A percentile compares a stretch with the other conserved stretches of the same genome.
Evolutionary conservation across 257 asterid species (phyloP).

Genomic region (Mentha longifolia): DNA sequence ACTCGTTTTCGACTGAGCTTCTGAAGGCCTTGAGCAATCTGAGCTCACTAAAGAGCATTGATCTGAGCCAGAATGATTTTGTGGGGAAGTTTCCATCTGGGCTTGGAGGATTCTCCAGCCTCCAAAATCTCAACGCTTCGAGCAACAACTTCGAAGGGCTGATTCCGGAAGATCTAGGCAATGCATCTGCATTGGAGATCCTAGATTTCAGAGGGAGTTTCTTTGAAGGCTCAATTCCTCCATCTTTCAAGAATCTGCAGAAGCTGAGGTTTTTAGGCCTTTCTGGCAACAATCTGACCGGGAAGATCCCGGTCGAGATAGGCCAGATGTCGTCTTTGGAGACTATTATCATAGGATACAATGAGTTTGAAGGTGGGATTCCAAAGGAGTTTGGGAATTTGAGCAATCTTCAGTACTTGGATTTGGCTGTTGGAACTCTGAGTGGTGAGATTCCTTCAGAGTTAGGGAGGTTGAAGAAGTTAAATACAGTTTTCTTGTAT

Average conservation of each 20-base stretch:
- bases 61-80: constrained; percentile 70
- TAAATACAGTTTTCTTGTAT: constrained; percentile 60
- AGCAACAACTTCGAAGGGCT: constrained; percentile 75
- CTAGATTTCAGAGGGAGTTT: constrained; percentile 74
- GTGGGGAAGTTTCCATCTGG: constrained; percentile 63
- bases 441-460: constrained; percentile 64
- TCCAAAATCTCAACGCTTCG: constrained; percentile 60
- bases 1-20: constrained; percentile 48
- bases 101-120: constrained; percentile 47
- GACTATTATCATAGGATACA: constrained; percentile 67
- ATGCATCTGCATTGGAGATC: constrained; percentile 48
- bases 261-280: constrained; percentile 69
- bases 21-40: constrained; percentile 53
- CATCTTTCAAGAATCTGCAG: constrained; percentile 53
- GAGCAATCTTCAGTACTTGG: constrained; percentile 62
- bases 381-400: constrained; percentile 73
- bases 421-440: constrained; percentile 70
- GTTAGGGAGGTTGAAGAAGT: constrained; percentile 56
- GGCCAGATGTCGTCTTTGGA: constrained; percentile 59
- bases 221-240: constrained; percentile 75
- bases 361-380: constrained; percentile 65
- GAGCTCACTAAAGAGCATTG: constrained; percentile 49
- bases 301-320: constrained; percentile 60
- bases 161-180: constrained; percentile 67
- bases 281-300: constrained; percentile 77